A percentile compares a stretch with the other conserved stretches of the same genome.
Evolutionary conservation across 148 eudicot genomes (phyloP).

Genomic region (Arctostaphylos glauca): DNA sequence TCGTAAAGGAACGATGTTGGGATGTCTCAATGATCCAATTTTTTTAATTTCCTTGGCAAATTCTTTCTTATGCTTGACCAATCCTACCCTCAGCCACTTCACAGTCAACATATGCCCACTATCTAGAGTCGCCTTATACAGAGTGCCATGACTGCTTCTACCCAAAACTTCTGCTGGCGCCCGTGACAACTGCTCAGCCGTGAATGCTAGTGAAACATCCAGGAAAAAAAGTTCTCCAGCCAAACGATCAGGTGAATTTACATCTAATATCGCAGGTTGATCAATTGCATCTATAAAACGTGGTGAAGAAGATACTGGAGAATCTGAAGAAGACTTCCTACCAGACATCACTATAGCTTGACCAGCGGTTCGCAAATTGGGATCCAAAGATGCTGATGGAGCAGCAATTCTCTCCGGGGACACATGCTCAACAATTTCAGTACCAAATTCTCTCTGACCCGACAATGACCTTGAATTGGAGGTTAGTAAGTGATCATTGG

Average conservation of each 20-base stretch:
- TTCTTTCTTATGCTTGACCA: conserved; percentile 87
- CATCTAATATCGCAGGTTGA: conserved; percentile 67
- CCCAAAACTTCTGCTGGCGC: conserved; percentile 98
- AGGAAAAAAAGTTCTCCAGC: conserved; percentile 83
- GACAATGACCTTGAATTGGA: conserved; percentile 74
- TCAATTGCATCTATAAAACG: conserved; percentile 66
- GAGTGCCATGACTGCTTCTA: conserved; percentile 90
- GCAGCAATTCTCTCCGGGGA: conserved; percentile 33
- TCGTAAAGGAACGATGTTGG: conserved; percentile 63
- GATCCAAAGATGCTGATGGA: conserved; percentile 32
- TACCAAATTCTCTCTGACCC: conserved; percentile 55
- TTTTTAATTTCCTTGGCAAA: conserved; percentile 88
- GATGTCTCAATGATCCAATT: conserved; percentile 76
- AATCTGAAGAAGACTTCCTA: conserved; percentile 76
- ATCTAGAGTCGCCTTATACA: conserved; percentile 85
- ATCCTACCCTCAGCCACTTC: conserved; percentile 92
- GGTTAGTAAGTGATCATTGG: conserved; percentile 73
- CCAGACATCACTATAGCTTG: conserved; percentile 40
- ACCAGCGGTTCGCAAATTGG: conserved; percentile 37
- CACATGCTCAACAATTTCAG: conserved; percentile 53
- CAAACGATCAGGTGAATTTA: conserved; percentile 92
- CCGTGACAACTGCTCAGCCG: conserved; percentile 86
- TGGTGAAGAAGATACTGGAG: conserved; percentile 71
- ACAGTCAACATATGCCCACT: conserved; percentile 82
- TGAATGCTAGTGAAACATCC: conserved; percentile 65